These are phyloP conservation scores for Aspergillus sergii DNA, from an alignment of 2,329 filamentous ascomycete species.

Conservation along the genomic window DNA sequence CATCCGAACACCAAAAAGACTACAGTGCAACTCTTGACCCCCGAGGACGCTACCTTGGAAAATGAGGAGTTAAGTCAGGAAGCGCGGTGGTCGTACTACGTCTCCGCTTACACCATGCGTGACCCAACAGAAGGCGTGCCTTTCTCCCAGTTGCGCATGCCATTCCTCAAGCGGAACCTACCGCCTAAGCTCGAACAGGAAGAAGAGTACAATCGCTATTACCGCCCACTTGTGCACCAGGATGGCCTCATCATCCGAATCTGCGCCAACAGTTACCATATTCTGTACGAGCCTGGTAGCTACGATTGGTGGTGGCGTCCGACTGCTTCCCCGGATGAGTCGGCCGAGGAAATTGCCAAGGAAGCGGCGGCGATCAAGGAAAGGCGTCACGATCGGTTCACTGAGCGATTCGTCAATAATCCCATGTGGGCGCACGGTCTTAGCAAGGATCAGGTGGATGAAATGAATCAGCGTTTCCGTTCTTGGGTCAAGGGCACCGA, in stretches of 20 bases:
- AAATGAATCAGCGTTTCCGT: slow-evolving; percentile 50
- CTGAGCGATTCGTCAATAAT: slow-evolving; percentile 57
- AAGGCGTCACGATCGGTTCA: slow-evolving; percentile 51
- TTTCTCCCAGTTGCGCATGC: slow-evolving; percentile 65
- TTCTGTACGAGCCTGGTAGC: slow-evolving; percentile 72
- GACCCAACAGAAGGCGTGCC: slow-evolving; percentile 83
- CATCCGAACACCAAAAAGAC: slow-evolving; percentile 69
- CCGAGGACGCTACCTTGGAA: slow-evolving; percentile 78
- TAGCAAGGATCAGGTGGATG: slow-evolving; percentile 53
- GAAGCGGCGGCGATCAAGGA: slow-evolving; percentile 40
- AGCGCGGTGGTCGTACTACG: slow-evolving; percentile 88
- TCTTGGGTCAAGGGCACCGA: slow-evolving; percentile 47
- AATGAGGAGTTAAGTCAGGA: slow-evolving; percentile 67
- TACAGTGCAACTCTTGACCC: slow-evolving; percentile 80
- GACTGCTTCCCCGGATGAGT: slow-evolving; percentile 30
- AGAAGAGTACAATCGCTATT: slow-evolving; percentile 61
- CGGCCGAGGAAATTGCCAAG: slow-evolving; percentile 37
- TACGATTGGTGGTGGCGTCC: slow-evolving; percentile 69
- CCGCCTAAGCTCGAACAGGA: slow-evolving; percentile 64
- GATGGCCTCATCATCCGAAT: slow-evolving; percentile 74
- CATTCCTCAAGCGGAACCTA: slow-evolving; percentile 72
- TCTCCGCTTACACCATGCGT: slow-evolving; percentile 84
- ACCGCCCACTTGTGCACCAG: slow-evolving; percentile 58
- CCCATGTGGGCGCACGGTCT: slow-evolving; percentile 54
- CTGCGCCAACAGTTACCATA: slow-evolving; percentile 76